Percentiles rank a stretch among this genome's conserved stretches.
These are phyloP conservation scores for Candida caryicola DNA, from an alignment of 805 yeast genomes.

Conservation along the genomic window DNA sequence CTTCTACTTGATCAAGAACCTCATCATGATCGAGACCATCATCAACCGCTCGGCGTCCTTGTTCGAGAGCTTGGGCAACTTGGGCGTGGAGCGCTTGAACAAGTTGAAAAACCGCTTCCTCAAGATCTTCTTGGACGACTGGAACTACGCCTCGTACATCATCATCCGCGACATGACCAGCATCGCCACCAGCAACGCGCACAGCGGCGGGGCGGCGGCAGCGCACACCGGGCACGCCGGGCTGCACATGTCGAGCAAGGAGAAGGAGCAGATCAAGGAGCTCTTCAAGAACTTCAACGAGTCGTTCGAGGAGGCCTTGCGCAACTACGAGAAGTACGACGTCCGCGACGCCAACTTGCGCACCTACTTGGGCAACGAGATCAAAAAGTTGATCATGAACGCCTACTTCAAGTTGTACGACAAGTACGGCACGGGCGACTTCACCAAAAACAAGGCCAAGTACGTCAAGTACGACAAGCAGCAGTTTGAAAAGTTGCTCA, in stretches of 20 bases:
- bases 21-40: constrained; percentile 72
- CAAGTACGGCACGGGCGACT: constrained; percentile 66
- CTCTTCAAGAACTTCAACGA: constrained; percentile 78
- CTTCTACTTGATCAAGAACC: constrained; percentile 64
- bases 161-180: constrained; percentile 76
- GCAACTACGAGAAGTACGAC: constrained; percentile 60
- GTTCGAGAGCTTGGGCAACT: constrained; percentile 50
- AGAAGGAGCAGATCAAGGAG: constrained; percentile 79
- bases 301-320: constrained; percentile 74
- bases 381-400: constrained; percentile 70
- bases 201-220: constrained; percentile 22
- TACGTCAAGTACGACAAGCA: constrained; percentile 63
- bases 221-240: constrained; percentile 10
- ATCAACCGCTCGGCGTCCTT: constrained; percentile 56
- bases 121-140: constrained; percentile 66
- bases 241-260: constrained; percentile 51
- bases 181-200: constrained; percentile 50
- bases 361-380: constrained; percentile 64
- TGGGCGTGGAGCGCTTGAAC: constrained; percentile 62
- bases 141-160: constrained; percentile 77
- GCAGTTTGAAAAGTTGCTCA: constrained; percentile 38
- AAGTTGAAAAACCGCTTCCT: constrained; percentile 70
- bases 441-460: constrained; percentile 66
- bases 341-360: constrained; percentile 67
- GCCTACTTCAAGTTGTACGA: constrained; percentile 83